These are phyloP conservation scores for Tolypocladium cylindrosporum DNA, from an alignment of 2,329 filamentous ascomycete species.

Conservation along the genomic window DNA sequence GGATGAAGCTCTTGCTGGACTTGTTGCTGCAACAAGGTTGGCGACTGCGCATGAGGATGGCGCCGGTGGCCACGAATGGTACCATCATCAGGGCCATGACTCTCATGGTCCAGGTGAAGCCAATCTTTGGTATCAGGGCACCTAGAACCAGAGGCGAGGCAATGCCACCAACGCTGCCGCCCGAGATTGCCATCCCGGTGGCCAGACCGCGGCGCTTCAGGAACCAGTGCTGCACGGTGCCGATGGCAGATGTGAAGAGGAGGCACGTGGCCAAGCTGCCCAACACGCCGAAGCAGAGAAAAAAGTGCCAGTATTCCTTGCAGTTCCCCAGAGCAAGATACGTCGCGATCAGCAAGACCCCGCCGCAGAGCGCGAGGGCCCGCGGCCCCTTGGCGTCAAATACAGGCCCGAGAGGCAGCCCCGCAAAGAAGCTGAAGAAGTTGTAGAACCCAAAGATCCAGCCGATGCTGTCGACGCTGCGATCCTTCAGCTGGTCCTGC, in stretches of 20 bases:
- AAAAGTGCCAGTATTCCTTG: not conserved
- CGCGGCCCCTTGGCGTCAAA: constrained; percentile 37
- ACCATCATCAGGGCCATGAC: constrained; percentile 40
- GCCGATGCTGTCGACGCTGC: constrained; percentile 47
- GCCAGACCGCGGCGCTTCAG: constrained; percentile 61
- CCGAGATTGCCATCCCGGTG: constrained; percentile 71
- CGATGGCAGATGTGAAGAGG: constrained; percentile 2
- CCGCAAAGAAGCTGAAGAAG: constrained; percentile 58
- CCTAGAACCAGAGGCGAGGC: constrained; percentile 44
- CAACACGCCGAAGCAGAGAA: not conserved
- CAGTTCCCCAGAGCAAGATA: constrained; percentile 1
- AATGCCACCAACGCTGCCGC: constrained; percentile 60
- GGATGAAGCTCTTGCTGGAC: constrained; percentile 19
- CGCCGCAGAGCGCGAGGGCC: not conserved
- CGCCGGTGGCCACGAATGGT: constrained; percentile 34
- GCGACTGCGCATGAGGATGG: constrained; percentile 40
- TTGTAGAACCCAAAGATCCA: constrained; percentile 63
- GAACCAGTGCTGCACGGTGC: constrained; percentile 56
- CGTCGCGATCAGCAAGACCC: not conserved
- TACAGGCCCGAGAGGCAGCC: constrained; percentile 56
- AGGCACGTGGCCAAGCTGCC: not conserved
- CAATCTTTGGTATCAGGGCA: constrained; percentile 33
- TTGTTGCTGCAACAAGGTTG: too few species aligned
- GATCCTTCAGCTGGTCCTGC: constrained; percentile 45
- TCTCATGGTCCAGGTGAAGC: constrained; percentile 40